Base-by-base conservation (phyloP, 352 stramenopile genomes). In the Pythium phragmiticola region DNA sequence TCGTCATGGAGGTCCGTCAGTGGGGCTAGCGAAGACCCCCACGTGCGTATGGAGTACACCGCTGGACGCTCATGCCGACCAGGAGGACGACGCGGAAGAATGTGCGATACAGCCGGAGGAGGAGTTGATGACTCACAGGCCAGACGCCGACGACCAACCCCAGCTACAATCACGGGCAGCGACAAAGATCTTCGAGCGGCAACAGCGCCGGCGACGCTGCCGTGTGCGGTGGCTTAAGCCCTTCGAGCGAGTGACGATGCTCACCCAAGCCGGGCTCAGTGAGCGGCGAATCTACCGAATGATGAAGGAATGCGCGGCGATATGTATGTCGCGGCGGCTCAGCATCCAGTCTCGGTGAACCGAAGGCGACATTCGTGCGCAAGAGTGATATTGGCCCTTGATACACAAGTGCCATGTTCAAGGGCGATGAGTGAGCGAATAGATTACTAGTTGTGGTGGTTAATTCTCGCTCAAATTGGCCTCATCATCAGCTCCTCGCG, bases 271-370 rank as follows among this genome's bases (percentile, higher is more conserved):
- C 7, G 75, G 75, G n/a, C 74, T 63, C 53, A 87, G 78, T 28
- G 78, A 87, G 47, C 63, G 72, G 39, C 66, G 68, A 23, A 87
- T 87, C 61, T 79, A 73, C 43, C 75, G 74, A 16, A 82, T 79
- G 76, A 72, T 87, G 63, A 81, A 80, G 69, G 77, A 87, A 60
- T 78, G 61, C 21, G 77, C 75, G 13, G 68, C 73, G 45, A 87
- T 87, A 26, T 74, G 72, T 33, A 81, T 82, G 77, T 86, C 75
- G 3, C 53, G 77, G 45, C 71, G 75, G 12, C 41, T 72, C 52
- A 67, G 37, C 39, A 52, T 71, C 19, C 65, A 60, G 41, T 60
- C 34, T 26, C 33, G 2, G 28, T 66, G 54, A 51, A 12, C 11
- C 37, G 14, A 30, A 3, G 26, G 26, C 26, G 26, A 30, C 26